A percentile compares a stretch with the other conserved stretches of the same genome.
phyloP scores from a whole-genome alignment of 306 rosid species.

The Hippophae rhamnoides region DNA sequence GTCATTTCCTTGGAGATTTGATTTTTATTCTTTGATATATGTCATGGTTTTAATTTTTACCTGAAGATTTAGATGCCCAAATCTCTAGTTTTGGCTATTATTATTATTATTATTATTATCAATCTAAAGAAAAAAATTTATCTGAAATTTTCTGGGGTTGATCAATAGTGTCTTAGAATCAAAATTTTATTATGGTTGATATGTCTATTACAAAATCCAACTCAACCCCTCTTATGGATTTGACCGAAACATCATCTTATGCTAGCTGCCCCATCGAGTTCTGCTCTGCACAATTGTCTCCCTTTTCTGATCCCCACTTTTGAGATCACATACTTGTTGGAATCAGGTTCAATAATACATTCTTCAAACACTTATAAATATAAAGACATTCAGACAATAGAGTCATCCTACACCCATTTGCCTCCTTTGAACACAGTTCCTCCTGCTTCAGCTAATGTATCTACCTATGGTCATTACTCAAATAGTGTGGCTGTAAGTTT shows the following conservation, averaged over 20 bases:
- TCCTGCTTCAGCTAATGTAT: constrained; percentile 23
- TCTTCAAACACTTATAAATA: constrained; percentile 22
- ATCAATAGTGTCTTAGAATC: too few relatives aligned
- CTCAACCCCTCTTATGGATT: constrained; percentile 14
- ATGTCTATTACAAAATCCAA: too few relatives aligned
- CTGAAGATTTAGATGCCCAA: too few relatives aligned
- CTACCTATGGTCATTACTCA: constrained; percentile 21
- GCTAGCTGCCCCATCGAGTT: constrained; percentile 18
- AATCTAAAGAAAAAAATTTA: too few relatives aligned
- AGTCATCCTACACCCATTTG: constrained; percentile 25
- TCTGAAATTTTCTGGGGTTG: too few relatives aligned
- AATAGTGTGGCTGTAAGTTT: constrained; percentile 25
- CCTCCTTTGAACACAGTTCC: constrained; percentile 33
- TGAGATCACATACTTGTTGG: constrained; percentile 30
- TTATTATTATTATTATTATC: too few relatives aligned
- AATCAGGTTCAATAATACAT: constrained; percentile 23
- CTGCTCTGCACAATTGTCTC: constrained; percentile 32
- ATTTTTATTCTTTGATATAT: too few relatives aligned
- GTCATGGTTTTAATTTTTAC: too few relatives aligned
- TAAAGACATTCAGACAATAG: constrained; percentile 14
- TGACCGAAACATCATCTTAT: constrained; percentile 32
- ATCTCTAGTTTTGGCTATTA: too few relatives aligned
- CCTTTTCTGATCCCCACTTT: constrained; percentile 21
- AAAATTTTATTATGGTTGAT: too few relatives aligned
- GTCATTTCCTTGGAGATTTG: too few relatives aligned